Base-by-base conservation (phyloP, 768 basidiomycete genomes). In the Leucocoprinus sp. region DNA sequence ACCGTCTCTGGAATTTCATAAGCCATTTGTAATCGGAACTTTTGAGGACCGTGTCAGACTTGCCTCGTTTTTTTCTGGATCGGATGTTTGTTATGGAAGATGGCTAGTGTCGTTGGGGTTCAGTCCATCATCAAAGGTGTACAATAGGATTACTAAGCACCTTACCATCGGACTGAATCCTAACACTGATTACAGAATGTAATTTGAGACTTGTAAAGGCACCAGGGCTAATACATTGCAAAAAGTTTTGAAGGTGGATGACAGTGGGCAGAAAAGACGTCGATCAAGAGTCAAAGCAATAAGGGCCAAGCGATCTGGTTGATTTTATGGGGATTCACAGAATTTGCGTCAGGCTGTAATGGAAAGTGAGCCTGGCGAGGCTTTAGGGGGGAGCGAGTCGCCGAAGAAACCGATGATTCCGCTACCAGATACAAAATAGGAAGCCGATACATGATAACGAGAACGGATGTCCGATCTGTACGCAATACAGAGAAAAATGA, bases 371-470 rank as follows among this genome's bases (percentile, higher is more conserved):
- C 39, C 15, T 6, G 17, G 27, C 23, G 39, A 27, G n/a, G 12
- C 19, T 37, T 37, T 18, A 17, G 11, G n/a, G 26, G 37, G 14
- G n/a, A 12, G 37, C n/a, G n/a, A 15, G 23, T 41, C 4, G 40
- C 9, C 15, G 19, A 11, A 41, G 17, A 17, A 18, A 19, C 8
- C n/a, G 14, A n/a, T 15, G 14, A 39, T 46, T 31, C 22, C 18
- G 19, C 15, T 17, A 33, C n/a, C 28, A 24, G 29, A 27, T 40
- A 40, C 38, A 40, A 39, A 34, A 24, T 34, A 45, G 40, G 18
- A 36, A 47, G 37, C 45, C 39, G 18, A 24, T 21, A 40, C 34
- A 40, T 34, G 37, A 47, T 47, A 47, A 33, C n/a, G n/a, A n/a
- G n/a, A n/a, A n/a, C 11, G n/a, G 31, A 35, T 33, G n/a, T 27